A percentile compares a stretch with the other conserved stretches of the same genome.
Conservation (phyloP, 1,284 basidiomycete genomes). For the Rhizoctonia solani region DNA sequence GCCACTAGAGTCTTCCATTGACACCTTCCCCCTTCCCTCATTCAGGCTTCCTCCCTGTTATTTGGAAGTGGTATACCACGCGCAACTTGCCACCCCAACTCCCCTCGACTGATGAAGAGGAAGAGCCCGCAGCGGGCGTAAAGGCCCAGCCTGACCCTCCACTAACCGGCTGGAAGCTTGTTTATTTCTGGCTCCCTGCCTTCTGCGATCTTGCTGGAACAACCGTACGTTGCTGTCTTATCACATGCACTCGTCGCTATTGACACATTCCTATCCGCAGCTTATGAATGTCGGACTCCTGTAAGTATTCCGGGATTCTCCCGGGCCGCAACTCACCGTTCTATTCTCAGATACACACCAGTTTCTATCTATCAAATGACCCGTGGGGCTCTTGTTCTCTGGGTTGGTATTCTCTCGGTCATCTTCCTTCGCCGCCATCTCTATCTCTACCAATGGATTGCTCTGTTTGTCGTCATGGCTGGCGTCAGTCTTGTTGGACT, state of each 20-base stretch:
- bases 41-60: conserved; percentile 82
- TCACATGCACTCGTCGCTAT: conserved; percentile 9
- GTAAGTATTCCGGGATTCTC: not conserved
- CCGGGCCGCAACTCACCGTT: conserved; percentile 10
- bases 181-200: conserved; percentile 86
- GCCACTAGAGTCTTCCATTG: conserved; percentile 30
- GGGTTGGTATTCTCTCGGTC: conserved; percentile 92
- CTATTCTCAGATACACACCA: conserved; percentile 67
- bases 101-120: conserved; percentile 52
- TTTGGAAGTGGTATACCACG: conserved; percentile 57
- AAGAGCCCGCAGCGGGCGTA: conserved; percentile 47
- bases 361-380: conserved; percentile 94
- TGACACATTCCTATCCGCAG: conserved; percentile 48
- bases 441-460: conserved; percentile 87
- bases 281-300: conserved; percentile 95
- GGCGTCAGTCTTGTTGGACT: conserved; percentile 92
- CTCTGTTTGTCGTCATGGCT: conserved; percentile 85
- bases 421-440: conserved; percentile 85
- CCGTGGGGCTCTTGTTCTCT: conserved; percentile 90
- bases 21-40: no score
- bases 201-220: conserved; percentile 86
- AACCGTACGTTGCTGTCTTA: conserved; percentile 56
- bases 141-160: conserved; percentile 46
- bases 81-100: conserved; percentile 53
- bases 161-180: conserved; percentile 68